phyloP scores from a whole-genome alignment of 1,139 yeast species.

The Yamadazyma sp. region DNA sequence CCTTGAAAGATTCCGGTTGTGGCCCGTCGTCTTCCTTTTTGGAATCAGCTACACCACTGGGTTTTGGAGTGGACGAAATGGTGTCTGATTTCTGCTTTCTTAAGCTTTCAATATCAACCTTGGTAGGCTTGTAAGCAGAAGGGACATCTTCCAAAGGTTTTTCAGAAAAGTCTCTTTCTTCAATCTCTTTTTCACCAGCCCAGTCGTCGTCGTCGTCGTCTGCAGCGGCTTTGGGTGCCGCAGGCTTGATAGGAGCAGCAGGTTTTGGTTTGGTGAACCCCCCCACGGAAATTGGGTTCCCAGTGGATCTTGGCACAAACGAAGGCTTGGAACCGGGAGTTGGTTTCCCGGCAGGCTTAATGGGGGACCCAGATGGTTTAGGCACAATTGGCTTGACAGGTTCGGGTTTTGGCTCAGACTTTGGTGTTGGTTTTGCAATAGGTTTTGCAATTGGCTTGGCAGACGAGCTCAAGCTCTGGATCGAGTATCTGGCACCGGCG shows the following conservation, averaged over 20 bases:
- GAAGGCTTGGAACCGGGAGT: conserved; percentile 20
- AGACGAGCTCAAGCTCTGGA: conserved; percentile 35
- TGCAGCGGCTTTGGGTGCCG: conserved; percentile 20
- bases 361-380: conserved; percentile 13
- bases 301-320: conserved; percentile 39
- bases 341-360: conserved; percentile 24
- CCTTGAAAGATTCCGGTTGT: conserved; percentile 40
- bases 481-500: conserved; percentile 92
- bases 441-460: conserved; percentile 18
- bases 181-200: conserved; percentile 62
- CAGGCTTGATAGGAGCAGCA: conserved; percentile 39
- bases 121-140: conserved; percentile 70
- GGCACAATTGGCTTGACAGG: conserved; percentile 5
- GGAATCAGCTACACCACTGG: conserved; percentile 12
- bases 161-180: conserved; percentile 66
- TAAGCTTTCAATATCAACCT: conserved; percentile 44
- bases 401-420: conserved; percentile 11
- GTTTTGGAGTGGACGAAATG: conserved; percentile 40
- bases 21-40: conserved; percentile 26
- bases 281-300: conserved; percentile 34
- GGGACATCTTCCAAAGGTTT: conserved; percentile 62
- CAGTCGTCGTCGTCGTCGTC: conserved; percentile 56
- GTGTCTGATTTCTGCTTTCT: conserved; percentile 50
- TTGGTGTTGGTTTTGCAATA: conserved; percentile 12
- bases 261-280: conserved; percentile 20